Evolutionary conservation across 2,329 filamentous ascomycete genomes (phyloP), one percentile per base, ranked within the genome.

Genomic region (Paraphaeosphaeria minitans): DNA sequence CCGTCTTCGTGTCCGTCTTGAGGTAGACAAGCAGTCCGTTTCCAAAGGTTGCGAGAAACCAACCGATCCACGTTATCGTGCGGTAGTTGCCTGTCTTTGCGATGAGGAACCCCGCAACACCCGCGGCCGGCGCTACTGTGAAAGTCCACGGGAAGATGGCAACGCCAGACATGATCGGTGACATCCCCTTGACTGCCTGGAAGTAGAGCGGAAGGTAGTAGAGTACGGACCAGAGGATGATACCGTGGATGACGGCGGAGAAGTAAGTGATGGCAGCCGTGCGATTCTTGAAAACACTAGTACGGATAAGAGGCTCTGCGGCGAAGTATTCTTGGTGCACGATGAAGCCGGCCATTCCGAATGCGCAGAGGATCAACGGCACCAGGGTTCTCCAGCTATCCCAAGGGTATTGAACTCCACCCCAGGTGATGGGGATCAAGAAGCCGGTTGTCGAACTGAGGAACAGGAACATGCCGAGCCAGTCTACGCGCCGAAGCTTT

Each of bases 331-430:
- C 76, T 70, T 89, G 86, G 65, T 84, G 89, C 24, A 83, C 73
- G 10, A 80, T 77, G 66, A 87, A 87, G 7, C 66, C 76, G 2
- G 82, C 64, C 3, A 90, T 71, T 1, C 84, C 82, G 1, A 77
- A 71, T 0, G 77, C 68, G 1, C 87, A 87, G 9, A 89, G 41
- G 3, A 86, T 71, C 14, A 91, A 74, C 0, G 88, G 88, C 0
- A 88, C 80, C 1, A 91, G 76, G 0, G 86, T 88, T 1, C 81
- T 80, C 81, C 84, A 89, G 3, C 82, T 86, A 46, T 77, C 70
- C 89, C 88, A 91, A 0, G 81, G 67, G 68, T 89, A 90, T 76
- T 87, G 84, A 9, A 89, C 81, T 39, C 87, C 88, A 10, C 87
- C 89, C 80, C 86, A 88, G 2, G 86, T 87, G 4, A 89, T 69